Evolutionary conservation across 75 land plant species (phyloP).

Genomic region (Adiantum capillusveneris): DNA sequence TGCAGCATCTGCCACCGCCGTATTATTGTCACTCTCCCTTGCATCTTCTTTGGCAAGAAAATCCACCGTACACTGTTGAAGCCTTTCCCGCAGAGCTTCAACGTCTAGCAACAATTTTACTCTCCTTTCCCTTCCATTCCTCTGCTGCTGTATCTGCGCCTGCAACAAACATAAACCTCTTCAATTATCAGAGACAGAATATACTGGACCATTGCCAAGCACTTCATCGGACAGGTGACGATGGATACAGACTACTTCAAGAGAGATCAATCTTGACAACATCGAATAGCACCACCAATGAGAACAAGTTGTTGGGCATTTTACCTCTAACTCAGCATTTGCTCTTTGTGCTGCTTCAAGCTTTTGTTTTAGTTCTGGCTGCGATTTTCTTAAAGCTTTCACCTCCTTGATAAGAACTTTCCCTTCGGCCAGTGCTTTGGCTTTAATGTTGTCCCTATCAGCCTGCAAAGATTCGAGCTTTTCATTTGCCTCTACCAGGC

Average conservation of each 20-base stretch:
- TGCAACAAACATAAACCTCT: slow-evolving; percentile 19
- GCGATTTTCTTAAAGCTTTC: slow-evolving; percentile 68
- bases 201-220: no score
- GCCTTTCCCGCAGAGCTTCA: slow-evolving; percentile 48
- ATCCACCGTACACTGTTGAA: slow-evolving; percentile 85
- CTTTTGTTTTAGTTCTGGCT: slow-evolving; percentile 69
- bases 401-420: slow-evolving; percentile 80
- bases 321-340: slow-evolving; percentile 71
- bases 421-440: slow-evolving; percentile 77
- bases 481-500: slow-evolving; percentile 36
- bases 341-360: slow-evolving; percentile 43
- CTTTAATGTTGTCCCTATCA: slow-evolving; percentile 51
- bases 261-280: no score
- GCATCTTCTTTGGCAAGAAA: slow-evolving; percentile 59
- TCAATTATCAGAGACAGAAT: no score
- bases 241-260: no score
- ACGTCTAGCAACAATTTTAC: slow-evolving; percentile 67
- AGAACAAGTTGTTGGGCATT: no score
- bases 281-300: no score
- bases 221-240: no score
- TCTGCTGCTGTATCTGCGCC: slow-evolving; percentile 48
- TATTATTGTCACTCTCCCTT: slow-evolving; percentile 35
- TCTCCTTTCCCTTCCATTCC: slow-evolving; percentile 30
- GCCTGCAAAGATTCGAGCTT: slow-evolving; percentile 41
- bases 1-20: slow-evolving; percentile 56